Conservation (phyloP, 495 filamentous ascomycete genomes). For the Hyaloscypha bicolor region DNA sequence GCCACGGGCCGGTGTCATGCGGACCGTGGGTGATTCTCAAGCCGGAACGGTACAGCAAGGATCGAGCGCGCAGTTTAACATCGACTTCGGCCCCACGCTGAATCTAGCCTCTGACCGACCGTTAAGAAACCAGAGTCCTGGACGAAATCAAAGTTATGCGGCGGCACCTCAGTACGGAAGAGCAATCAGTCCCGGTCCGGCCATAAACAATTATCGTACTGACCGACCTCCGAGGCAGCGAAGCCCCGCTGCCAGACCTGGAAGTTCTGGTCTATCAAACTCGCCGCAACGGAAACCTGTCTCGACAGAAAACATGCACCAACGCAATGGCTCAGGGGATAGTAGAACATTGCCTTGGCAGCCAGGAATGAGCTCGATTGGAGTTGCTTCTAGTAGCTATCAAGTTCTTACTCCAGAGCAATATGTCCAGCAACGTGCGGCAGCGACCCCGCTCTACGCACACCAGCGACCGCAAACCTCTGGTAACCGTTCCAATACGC, state of each 20-base stretch:
- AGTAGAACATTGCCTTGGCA: slow-evolving; percentile 75
- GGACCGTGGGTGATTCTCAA: slow-evolving; percentile 64
- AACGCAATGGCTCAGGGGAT: slow-evolving; percentile 43
- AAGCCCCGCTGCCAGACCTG: slow-evolving; percentile 11
- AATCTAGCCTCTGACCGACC: slow-evolving; percentile 53
- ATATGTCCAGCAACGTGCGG: slow-evolving; percentile 83
- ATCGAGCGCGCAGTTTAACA: slow-evolving; percentile 40
- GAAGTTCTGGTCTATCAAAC: slow-evolving; percentile 19
- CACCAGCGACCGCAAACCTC: slow-evolving; percentile 61
- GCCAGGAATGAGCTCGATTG: slow-evolving; percentile 61
- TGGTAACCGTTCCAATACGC: slow-evolving; percentile 47
- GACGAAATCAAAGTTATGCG: slow-evolving; percentile 17
- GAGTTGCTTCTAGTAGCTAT: slow-evolving; percentile 2
- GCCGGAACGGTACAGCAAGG: not conserved
- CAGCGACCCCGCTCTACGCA: slow-evolving; percentile 48
- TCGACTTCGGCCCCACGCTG: slow-evolving; percentile 88
- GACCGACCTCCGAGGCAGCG: slow-evolving; percentile 7
- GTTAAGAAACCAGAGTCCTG: slow-evolving; percentile 28
- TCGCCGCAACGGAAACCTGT: slow-evolving; percentile 30
- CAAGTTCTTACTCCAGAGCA: slow-evolving; percentile 62
- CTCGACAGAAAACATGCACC: slow-evolving; percentile 39
- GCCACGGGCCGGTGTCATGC: slow-evolving; percentile 80
- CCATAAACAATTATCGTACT: slow-evolving; percentile 12
- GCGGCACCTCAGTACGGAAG: slow-evolving; percentile 13
- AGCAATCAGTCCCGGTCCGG: slow-evolving; percentile 25